Base-by-base conservation (phyloP, 495 filamentous ascomycete species). In the Neurospora tetrasperma region DNA sequence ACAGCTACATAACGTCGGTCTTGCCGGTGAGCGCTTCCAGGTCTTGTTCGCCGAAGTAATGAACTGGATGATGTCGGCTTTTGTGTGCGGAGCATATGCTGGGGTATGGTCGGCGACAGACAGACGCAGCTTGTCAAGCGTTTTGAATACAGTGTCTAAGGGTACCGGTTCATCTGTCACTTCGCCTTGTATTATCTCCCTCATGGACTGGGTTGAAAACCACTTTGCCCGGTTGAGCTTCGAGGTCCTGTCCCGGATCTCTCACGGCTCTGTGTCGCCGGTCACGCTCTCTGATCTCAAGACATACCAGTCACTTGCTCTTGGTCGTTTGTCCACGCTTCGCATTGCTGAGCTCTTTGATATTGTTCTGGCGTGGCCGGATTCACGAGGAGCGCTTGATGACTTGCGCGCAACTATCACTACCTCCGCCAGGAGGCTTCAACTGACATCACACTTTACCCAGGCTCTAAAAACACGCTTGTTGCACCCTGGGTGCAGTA, bases 401-500 rank as follows among this genome's bases (percentile, higher is more conserved):
- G 96, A 98, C 80, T 81, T 89, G 69, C 83, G 85, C 27, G 84
- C 84, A 44, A 86, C 85, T 46, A 82, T 88, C 44, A 86, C 85
- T 9, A 84, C 83, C 18, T 89, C 79, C 81, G 88, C 79, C 77
- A 88, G 80, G 75, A 91, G 79, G 74, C 82, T 80, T 77, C 91
- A 80, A 79, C 85, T 98, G 6, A 94, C 93, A 5, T 87, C 86
- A 10, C 86, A 85, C 8, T 98, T 98, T 78, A 87, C 89, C 12
- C 79, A 84, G 5, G 88, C 86, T 4, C 79, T 98, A 12, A 88
- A 89, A 70, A 85, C 84, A n/a, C 88, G 93, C 10, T 81, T 99
- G 5, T 83, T 99, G 5, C 93, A 98, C 77, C 91, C 96, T 0
- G 96, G 94, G 5, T 89, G 93, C 43, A 94, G 94, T 46, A 99